Conservation (phyloP, 176 grass and related monocot species). For the Neostapfia colusana region DNA sequence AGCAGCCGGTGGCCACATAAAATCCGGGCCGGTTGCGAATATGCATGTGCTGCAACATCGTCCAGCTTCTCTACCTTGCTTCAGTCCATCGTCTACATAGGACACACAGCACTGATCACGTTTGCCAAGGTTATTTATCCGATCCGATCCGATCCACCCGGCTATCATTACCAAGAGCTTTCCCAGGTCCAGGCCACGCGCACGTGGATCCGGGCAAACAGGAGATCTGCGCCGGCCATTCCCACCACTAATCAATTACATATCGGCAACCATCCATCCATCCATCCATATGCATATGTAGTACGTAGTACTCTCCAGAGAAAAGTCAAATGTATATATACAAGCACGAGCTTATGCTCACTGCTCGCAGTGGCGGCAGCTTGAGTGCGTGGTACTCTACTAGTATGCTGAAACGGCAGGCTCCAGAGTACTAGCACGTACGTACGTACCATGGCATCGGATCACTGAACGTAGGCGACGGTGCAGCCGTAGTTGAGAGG, state of each 20-base stretch:
- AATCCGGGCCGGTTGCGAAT: neutral
- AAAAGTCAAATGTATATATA: neutral
- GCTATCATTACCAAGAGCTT: constrained; percentile 10
- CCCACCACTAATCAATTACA: neutral
- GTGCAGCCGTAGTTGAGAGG: constrained; percentile 71
- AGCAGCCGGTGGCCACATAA: neutral
- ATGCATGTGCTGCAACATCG: constrained; percentile 12
- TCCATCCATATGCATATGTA: neutral
- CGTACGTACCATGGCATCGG: neutral
- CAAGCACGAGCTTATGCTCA: neutral
- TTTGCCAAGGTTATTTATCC: constrained; percentile 15
- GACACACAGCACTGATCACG: constrained; percentile 16
- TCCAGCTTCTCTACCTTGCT: constrained; percentile 8
- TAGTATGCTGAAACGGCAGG: too few species aligned
- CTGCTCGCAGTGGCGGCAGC: neutral
- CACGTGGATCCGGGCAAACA: constrained; percentile 15
- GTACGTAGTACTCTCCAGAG: neutral
- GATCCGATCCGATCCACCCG: constrained; percentile 6
- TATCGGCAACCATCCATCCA: neutral
- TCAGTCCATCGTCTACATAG: neutral
- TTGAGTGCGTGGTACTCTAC: too few species aligned
- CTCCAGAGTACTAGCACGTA: too few species aligned
- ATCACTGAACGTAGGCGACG: constrained; percentile 56
- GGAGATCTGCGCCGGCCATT: neutral
- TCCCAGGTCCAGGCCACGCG: neutral